phyloP scores from a whole-genome alignment of 2,329 filamentous ascomycete genomes.

The Ophiocordyceps robertsii region DNA sequence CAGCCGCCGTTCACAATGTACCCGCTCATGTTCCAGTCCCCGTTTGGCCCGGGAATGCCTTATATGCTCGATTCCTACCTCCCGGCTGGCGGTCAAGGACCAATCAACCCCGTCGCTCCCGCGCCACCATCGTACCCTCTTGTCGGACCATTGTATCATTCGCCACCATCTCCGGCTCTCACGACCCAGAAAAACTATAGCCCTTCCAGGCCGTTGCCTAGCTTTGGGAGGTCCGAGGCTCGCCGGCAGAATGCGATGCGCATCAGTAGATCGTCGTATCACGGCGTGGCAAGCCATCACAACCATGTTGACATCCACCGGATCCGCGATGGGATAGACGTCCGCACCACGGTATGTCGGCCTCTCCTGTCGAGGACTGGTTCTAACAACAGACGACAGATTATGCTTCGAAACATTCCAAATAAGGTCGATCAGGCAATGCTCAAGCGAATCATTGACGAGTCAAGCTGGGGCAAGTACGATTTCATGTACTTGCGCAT shows the following conservation, averaged over 20 bases:
- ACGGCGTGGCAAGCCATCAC: slow-evolving; percentile 36
- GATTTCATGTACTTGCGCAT: slow-evolving; percentile 95
- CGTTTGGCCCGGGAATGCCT: slow-evolving; percentile 12
- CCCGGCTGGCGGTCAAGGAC: slow-evolving; percentile 4
- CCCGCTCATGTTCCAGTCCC: slow-evolving; percentile 19
- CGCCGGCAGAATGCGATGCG: slow-evolving; percentile 37
- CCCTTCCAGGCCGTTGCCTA: slow-evolving; percentile 22
- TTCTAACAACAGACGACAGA: slow-evolving; percentile 29
- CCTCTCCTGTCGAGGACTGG: neutral
- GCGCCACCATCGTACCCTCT: slow-evolving; percentile 18
- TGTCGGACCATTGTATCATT: slow-evolving; percentile 15
- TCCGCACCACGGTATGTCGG: slow-evolving; percentile 55
- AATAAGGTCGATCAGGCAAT: slow-evolving; percentile 72
- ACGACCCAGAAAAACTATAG: slow-evolving; percentile 23
- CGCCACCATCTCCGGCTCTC: slow-evolving; percentile 19
- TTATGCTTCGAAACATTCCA: slow-evolving; percentile 92
- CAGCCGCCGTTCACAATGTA: slow-evolving; percentile 16
- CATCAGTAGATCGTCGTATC: slow-evolving; percentile 30
- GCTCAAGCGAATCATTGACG: slow-evolving; percentile 68
- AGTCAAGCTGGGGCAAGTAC: slow-evolving; percentile 67
- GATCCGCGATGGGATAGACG: slow-evolving; percentile 55
- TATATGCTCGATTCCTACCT: slow-evolving; percentile 15
- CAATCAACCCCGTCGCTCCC: slow-evolving; percentile 13
- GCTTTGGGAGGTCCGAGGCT: slow-evolving; percentile 20
- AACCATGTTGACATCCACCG: slow-evolving; percentile 48